Evolutionary conservation across 345 rosid genomes (phyloP).

Genomic region (Boechera divaricarpa): DNA sequence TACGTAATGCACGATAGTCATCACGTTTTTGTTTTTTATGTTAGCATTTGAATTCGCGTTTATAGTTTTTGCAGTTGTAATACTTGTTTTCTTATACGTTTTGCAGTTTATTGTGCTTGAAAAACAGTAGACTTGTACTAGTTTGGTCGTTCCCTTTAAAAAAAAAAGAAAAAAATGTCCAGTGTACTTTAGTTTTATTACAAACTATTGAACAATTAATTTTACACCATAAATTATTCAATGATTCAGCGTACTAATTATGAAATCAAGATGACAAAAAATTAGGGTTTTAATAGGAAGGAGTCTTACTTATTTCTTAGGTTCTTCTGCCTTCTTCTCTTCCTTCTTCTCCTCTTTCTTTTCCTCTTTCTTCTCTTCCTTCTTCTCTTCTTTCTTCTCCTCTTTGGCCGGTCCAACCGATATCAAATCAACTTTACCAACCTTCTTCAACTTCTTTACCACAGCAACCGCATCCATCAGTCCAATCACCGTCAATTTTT

Average conservation of each 20-base stretch:
- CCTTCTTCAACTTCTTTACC: slow-evolving; percentile 87
- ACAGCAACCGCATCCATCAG: slow-evolving; percentile 85
- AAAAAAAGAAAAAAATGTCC: not conserved
- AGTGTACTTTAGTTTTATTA: not conserved
- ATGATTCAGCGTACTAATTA: not conserved
- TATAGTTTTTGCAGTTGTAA: not conserved
- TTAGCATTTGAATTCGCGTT: not conserved
- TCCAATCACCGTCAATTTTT: slow-evolving; percentile 88
- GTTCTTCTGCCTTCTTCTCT: slow-evolving; percentile 45
- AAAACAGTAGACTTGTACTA: not conserved
- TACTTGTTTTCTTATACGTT: not conserved
- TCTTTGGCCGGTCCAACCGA: slow-evolving; percentile 96
- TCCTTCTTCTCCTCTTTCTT: slow-evolving; percentile 65
- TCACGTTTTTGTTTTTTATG: not conserved
- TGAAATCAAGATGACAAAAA: slow-evolving; percentile 20
- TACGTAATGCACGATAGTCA: not conserved
- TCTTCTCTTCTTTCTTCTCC: slow-evolving; percentile 83
- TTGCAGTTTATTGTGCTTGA: not conserved
- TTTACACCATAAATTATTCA: slow-evolving; percentile 5
- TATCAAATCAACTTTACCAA: slow-evolving; percentile 87
- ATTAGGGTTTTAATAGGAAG: not conserved
- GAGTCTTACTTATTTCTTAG: slow-evolving; percentile 45
- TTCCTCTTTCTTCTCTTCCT: slow-evolving; percentile 64
- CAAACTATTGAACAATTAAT: slow-evolving; percentile 3
- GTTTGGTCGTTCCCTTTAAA: not conserved